These are phyloP conservation scores for Wickerhamomyces ciferrii DNA, from an alignment of 805 yeast species.

Conservation along the genomic window DNA sequence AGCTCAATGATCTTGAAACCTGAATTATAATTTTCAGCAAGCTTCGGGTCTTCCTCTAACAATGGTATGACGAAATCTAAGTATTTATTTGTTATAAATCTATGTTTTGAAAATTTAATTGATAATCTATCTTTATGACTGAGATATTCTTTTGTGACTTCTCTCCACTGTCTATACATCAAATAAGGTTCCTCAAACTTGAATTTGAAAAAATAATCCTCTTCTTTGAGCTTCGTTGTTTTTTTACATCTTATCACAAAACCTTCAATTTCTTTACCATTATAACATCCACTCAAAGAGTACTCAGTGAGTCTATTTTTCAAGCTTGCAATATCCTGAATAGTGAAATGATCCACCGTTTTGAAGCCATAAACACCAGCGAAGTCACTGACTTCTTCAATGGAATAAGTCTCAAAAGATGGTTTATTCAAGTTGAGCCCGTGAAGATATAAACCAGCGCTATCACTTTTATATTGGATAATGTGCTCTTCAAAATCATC, in stretches of 20 bases:
- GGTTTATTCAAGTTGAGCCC: conserved; percentile 75
- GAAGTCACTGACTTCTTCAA: conserved; percentile 54
- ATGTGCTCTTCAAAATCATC: conserved; percentile 94
- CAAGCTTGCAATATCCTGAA: conserved; percentile 35
- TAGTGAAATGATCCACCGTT: conserved; percentile 41
- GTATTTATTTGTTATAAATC: conserved; percentile 59
- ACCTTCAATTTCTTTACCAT: conserved; percentile 80
- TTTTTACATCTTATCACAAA: conserved; percentile 75
- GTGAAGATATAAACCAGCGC: conserved; percentile 83
- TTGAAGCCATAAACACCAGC: conserved; percentile 69
- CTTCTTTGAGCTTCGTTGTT: conserved; percentile 6
- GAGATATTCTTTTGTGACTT: conserved; percentile 64
- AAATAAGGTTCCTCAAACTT: conserved; percentile 95
- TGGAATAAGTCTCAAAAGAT: conserved; percentile 58
- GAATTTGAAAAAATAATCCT: conserved; percentile 79
- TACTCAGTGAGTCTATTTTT: conserved; percentile 48
- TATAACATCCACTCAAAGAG: conserved; percentile 63
- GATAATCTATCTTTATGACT: conserved; percentile 21
- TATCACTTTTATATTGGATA: conserved; percentile 58
- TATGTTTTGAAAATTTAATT: conserved; percentile 45
- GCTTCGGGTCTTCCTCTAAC: conserved; percentile 41
- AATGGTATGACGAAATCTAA: conserved; percentile 58
- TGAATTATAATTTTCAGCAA: conserved; percentile 38
- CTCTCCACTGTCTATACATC: conserved; percentile 87
- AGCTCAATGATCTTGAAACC: conserved; percentile 74